Base-by-base conservation (phyloP, 192 early-diverging fungal species). In the Backusella tarrabulga region DNA sequence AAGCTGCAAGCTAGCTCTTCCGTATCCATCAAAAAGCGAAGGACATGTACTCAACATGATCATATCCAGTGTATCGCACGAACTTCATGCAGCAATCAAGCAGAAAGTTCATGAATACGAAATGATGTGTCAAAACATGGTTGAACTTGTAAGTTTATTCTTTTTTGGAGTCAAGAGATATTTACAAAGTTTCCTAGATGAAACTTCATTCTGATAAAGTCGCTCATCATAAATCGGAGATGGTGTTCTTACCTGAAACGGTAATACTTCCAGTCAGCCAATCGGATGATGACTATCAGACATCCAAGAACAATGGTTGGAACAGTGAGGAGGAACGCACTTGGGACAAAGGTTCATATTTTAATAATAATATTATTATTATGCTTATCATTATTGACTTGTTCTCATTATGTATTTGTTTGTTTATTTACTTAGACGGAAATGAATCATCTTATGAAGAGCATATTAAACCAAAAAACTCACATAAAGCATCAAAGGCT, bases 121-220 rank as follows among this genome's bases (percentile, higher is more conserved):
- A 38, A 40, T 38, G 34, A 54, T 74, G 50, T 74, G 56, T 8
- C 73, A 74, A 54, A 74, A 74, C 9, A 54, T 74, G 73, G 56
- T 63, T 34, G 73, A 74, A 23, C 35, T 74, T 52, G 73, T 74
- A 74, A 63, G 73, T 66, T 35, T 54, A 2, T 21, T 19, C 21
- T 38, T 23, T 38, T 41, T 63, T 63, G 23, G 9, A 63, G 6
- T n/a, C 67, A 50, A 50, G 17, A 50, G 19, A 40, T 70, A 3
- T 70, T 70, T 40, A 71, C 6, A 71, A 26, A 12, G 42, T 44
- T 40, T 40, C 26, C n/a, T 72, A 72, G 71, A 72, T 72, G 71
- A 72, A 72, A 72, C 71, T 72, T 50, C 71, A 72, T 44, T 46
- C 36, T 46, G 44, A 72, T 26, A 72, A 44, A 72, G 71, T 72